Conservation (phyloP, 2,329 filamentous ascomycete genomes). For the Nemania abortiva region DNA sequence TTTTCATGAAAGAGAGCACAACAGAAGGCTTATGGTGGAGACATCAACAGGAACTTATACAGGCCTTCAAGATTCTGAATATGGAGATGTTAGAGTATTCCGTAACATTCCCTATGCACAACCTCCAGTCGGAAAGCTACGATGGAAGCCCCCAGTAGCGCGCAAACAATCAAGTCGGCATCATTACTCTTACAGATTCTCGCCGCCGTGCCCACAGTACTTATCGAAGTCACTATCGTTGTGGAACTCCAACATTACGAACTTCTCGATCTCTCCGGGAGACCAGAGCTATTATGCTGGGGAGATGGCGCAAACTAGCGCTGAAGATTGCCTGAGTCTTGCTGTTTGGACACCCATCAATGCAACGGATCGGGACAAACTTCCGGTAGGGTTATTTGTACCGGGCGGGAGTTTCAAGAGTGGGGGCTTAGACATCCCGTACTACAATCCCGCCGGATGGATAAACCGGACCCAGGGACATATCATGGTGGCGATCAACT, state of each 20-base stretch:
- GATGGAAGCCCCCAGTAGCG: constrained; percentile 55
- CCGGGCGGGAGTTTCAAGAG: constrained; percentile 47
- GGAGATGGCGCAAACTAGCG: constrained; percentile 46
- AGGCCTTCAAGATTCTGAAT: constrained; percentile 42
- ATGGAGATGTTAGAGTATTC: constrained; percentile 46
- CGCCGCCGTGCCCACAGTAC: constrained; percentile 51
- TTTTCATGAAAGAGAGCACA: background rate
- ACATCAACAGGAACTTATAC: constrained; percentile 43
- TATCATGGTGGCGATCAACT: constrained; percentile 54
- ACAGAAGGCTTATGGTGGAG: constrained; percentile 41
- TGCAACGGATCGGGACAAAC: constrained; percentile 37
- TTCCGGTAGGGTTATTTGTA: constrained; percentile 46
- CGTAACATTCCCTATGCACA: constrained; percentile 66
- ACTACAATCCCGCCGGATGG: constrained; percentile 46
- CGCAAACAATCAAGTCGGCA: constrained; percentile 44
- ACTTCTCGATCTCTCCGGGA: constrained; percentile 41
- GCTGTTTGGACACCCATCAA: constrained; percentile 52
- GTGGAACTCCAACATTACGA: constrained; percentile 47
- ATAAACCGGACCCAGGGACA: constrained; percentile 47
- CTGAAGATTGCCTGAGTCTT: constrained; percentile 54
- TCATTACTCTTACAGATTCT: constrained; percentile 42
- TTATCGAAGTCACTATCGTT: constrained; percentile 45
- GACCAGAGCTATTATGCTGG: constrained; percentile 42
- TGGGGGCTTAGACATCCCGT: constrained; percentile 43
- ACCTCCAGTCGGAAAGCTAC: constrained; percentile 65